Conservation (phyloP, 257 asterid genomes). For the Catharanthus roseus region DNA sequence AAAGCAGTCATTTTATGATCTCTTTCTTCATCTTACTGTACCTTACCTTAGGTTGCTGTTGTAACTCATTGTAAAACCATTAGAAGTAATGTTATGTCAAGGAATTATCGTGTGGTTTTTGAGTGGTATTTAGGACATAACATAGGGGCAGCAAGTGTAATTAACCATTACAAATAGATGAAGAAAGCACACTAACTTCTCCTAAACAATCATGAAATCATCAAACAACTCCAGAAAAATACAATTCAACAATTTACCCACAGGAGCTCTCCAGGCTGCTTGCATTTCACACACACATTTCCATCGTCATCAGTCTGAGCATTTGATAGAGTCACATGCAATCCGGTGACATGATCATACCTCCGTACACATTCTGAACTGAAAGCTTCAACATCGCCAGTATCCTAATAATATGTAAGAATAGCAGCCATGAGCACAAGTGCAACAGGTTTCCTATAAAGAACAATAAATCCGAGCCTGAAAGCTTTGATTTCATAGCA, state of each 20-base stretch:
- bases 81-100: neutral
- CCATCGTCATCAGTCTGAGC: slow-evolving; percentile 23
- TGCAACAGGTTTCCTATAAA: neutral
- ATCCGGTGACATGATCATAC: slow-evolving; percentile 13
- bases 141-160: neutral
- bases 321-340: slow-evolving; percentile 28
- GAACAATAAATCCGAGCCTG: neutral
- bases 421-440: neutral
- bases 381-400: slow-evolving; percentile 38
- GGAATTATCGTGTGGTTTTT: neutral
- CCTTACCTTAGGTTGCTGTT: neutral
- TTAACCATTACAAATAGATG: neutral
- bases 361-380: slow-evolving; percentile 27
- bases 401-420: slow-evolving; percentile 48
- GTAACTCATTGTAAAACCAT: neutral
- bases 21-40: neutral
- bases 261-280: slow-evolving; percentile 56
- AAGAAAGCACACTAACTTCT: neutral
- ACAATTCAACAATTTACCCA: slow-evolving; percentile 51
- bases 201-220: neutral
- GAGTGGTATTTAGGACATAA: no score
- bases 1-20: no score
- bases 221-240: slow-evolving; percentile 16
- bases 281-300: slow-evolving; percentile 48
- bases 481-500: neutral